Percentiles rank a stretch among this genome's conserved stretches.
These are phyloP conservation scores for Eimeria praecox DNA, from an alignment of 169 alveolate species.

Conservation along the genomic window DNA sequence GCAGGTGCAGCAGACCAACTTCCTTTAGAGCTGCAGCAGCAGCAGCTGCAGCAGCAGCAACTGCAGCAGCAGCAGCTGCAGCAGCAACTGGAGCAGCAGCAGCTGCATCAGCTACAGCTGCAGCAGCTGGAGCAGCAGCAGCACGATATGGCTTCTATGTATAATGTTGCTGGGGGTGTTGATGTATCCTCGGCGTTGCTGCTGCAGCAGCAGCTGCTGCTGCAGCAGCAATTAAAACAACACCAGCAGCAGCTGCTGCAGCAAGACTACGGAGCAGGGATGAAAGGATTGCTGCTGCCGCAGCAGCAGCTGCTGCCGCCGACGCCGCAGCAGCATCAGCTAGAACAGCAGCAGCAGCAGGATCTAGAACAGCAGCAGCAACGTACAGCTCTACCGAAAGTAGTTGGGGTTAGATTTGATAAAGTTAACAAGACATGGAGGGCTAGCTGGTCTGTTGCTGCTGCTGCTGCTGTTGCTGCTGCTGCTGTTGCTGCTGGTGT, in stretches of 20 bases:
- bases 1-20: conserved; percentile 25
- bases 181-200: conserved; percentile 52
- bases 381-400: conserved; percentile 67
- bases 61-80: conserved; percentile 43
- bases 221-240: conserved; percentile 64
- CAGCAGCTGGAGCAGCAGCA: conserved; percentile 72
- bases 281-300: conserved; percentile 34
- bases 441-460: conserved; percentile 57
- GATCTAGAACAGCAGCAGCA: conserved; percentile 56
- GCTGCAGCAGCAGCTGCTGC: conserved; percentile 65
- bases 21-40: conserved; percentile 23
- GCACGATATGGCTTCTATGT: conserved; percentile 59
- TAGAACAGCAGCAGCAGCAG: conserved; percentile 42
- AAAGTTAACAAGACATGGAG: conserved; percentile 79
- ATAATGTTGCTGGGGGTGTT: conserved; percentile 29
- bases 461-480: conserved; percentile 63
- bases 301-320: conserved; percentile 53
- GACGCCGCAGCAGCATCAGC: conserved; percentile 30
- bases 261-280: conserved; percentile 55
- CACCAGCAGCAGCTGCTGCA: conserved; percentile 70
- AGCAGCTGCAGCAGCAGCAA: conserved; percentile 61
- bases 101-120: conserved; percentile 49
- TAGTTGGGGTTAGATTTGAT: conserved; percentile 76
- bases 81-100: conserved; percentile 33
- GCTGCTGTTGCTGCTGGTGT: conserved; percentile 16